Base-by-base conservation (phyloP, 768 basidiomycete species). In the Russula vinacea region DNA sequence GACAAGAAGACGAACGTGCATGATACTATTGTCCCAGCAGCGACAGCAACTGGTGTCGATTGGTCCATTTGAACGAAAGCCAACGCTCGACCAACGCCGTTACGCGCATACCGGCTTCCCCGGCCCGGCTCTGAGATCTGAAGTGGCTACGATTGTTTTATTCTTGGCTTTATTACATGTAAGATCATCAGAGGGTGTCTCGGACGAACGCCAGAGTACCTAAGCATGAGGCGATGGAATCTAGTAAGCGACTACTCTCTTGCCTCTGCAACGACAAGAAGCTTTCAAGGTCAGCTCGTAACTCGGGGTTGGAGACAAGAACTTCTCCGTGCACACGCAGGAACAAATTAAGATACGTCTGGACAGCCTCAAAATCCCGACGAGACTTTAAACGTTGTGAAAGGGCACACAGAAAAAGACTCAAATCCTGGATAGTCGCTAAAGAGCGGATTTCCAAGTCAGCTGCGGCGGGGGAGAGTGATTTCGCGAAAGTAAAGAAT, bases 341-440 rank as follows among this genome's bases (percentile, higher is more conserved):
- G 74, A 97, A 93, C 2, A 96, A 88, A 67, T 80, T 86, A 70
- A 94, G 81, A 71, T 95, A 80, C 1, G 94, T 83, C 74, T 98
- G 94, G 4, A 96, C 90, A 14, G 93, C 94, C 74, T 99, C 97
- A 71, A 97, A 98, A 76, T 99, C 97, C 54, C 84, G 84, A 68
- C 87, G 91, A 8, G 90, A 90, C 39, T 74, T 76, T 32, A 98
- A 79, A 4, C 96, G 86, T 60, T 77, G 83, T 13, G 80, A 83
- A 29, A 98, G 79, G 0, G 93, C 89, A 62, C 80, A 77, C 52
- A 97, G 76, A 77, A 98, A 98, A 22, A 79, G 73, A 0, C 74
- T 76, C 24, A 95, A 79, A 59, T 83, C 81, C 49, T 85, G 79
- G 40, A 90, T 76, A 3, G 86, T 81, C 33, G 84, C 76, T 58